phyloP scores from a whole-genome alignment of 2,329 filamentous ascomycete species.

The Harringtonia lauricola region DNA sequence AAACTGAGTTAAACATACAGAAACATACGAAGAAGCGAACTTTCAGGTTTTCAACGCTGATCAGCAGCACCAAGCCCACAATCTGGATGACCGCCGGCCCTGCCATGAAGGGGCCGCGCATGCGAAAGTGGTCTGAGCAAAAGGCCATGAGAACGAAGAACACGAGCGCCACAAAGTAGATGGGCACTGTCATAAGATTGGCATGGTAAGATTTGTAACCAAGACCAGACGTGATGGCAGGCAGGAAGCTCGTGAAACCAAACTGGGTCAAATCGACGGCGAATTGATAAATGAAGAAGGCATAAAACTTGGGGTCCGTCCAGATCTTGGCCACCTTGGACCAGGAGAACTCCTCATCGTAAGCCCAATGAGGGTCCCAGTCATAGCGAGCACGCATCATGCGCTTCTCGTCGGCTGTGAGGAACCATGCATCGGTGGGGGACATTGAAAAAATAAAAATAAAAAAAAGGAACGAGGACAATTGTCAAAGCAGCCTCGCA shows the following conservation, averaged over 20 bases:
- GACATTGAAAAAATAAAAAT: conserved; percentile 16
- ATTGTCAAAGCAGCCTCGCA: conserved; percentile 28
- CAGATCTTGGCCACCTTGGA: conserved; percentile 13
- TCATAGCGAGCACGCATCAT: conserved; percentile 17
- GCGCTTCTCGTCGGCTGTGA: conserved; percentile 14
- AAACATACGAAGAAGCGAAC: conserved; percentile 11
- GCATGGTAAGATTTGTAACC: conserved; percentile 21
- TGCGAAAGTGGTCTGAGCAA: conserved; percentile 16
- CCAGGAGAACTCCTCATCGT: conserved; percentile 17
- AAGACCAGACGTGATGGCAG: conserved; percentile 22
- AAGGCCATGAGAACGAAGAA: conserved; percentile 17
- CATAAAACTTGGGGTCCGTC: conserved; percentile 18
- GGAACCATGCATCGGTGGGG: conserved; percentile 19
- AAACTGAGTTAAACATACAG: neutral
- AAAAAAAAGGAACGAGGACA: conserved; percentile 20
- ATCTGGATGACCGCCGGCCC: conserved; percentile 16
- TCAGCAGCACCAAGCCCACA: conserved; percentile 17
- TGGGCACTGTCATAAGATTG: conserved; percentile 22
- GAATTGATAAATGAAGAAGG: conserved; percentile 19
- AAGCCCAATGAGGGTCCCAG: conserved; percentile 16
- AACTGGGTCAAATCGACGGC: conserved; percentile 23
- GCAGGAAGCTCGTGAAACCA: conserved; percentile 23
- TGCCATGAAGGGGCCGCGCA: conserved; percentile 14
- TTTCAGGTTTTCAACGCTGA: conserved; percentile 16
- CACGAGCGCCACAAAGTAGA: conserved; percentile 17